phyloP scores from a whole-genome alignment of 2,329 filamentous ascomycete species.

The Orbilia ellipsospora region DNA sequence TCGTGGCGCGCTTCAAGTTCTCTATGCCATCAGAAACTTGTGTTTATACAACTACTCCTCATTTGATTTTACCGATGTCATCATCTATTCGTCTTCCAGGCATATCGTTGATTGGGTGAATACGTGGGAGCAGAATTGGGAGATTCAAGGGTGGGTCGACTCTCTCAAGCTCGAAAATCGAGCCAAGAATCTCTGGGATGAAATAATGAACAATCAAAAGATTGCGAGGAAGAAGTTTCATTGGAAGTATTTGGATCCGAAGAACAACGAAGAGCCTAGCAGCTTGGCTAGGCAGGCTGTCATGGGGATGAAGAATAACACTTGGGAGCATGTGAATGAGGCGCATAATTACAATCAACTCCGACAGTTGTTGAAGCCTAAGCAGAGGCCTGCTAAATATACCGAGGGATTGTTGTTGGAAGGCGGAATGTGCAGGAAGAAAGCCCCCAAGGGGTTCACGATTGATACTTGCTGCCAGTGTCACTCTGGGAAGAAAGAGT shows the following conservation, averaged over 20 bases:
- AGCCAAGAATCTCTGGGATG: conserved; percentile 39
- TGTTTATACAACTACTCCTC: conserved; percentile 24
- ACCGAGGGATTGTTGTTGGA: conserved; percentile 39
- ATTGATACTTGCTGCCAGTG: conserved; percentile 36
- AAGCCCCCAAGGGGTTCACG: conserved; percentile 36
- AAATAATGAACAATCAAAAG: conserved; percentile 33
- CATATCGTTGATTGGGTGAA: conserved; percentile 38
- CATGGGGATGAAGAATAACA: conserved; percentile 7
- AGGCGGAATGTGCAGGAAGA: conserved; percentile 49
- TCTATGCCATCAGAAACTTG: conserved; percentile 37
- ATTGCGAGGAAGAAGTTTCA: conserved; percentile 24
- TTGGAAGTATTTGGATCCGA: conserved; percentile 26
- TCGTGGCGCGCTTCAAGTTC: conserved; percentile 25
- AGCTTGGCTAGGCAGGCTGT: conserved; percentile 2
- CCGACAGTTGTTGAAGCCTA: conserved; percentile 11
- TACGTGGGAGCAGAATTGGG: conserved; percentile 24
- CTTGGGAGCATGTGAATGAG: conserved; percentile 28
- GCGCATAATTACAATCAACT: conserved; percentile 8
- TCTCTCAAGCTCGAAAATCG: conserved; percentile 28
- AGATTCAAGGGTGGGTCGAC: conserved; percentile 30
- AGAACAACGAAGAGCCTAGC: conserved; percentile 35
- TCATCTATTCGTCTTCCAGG: conserved; percentile 33
- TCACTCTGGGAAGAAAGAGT: conserved; percentile 19
- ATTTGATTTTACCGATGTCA: conserved; percentile 49
- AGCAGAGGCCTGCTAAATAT: conserved; percentile 22